Evolutionary conservation across 495 filamentous ascomycete species (phyloP), one percentile per base, ranked within the genome.

Genomic region (Sporormia fimetaria): DNA sequence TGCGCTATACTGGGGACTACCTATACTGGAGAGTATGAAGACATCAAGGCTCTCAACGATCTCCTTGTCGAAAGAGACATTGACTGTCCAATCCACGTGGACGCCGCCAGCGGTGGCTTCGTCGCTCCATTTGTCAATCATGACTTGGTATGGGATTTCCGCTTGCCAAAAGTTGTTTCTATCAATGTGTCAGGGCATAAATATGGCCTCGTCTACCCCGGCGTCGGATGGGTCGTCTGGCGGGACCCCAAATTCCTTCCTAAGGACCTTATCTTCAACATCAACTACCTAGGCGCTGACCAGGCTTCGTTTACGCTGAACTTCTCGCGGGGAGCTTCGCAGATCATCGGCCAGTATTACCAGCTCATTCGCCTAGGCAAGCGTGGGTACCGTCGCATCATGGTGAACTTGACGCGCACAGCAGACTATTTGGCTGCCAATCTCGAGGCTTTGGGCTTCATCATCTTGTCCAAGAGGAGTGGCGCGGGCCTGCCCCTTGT

Each of bases 221-320:
- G 87, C 58, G 81, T 94, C 21, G 87, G 87, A 44, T 94, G 87
- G 87, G 79, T 87, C 15, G 70, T 93, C 47, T 94, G 86, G 85
- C 74, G 86, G 22, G 70, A 78, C 23, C 80, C 83, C 2, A 76
- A 88, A 55, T 92, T 69, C 61, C 70, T 94, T 1, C 86, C 86
- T 16, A 67, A 87, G 59, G 87, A 93, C 57, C 76, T 94, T 25
- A 83, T 94, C 54, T 94, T 94, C 74, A 93, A 92, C 70, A 88
- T 93, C 71, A 94, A 94, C 66, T 94, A 94, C 59, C 78, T 94
- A 2, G 87, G 87, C 38, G 82, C 87, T 17, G 84, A 94, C 51
- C 87, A 94, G 63, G 77, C 86, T n/a, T 92, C 83, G 37, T 93
- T 93, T 68, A 94, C 87, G n/a, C 72, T 94, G 36, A 94, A 94